Evolutionary conservation across 108 stramenopile genomes (phyloP).

Genomic region (Cyclotella cryptica): DNA sequence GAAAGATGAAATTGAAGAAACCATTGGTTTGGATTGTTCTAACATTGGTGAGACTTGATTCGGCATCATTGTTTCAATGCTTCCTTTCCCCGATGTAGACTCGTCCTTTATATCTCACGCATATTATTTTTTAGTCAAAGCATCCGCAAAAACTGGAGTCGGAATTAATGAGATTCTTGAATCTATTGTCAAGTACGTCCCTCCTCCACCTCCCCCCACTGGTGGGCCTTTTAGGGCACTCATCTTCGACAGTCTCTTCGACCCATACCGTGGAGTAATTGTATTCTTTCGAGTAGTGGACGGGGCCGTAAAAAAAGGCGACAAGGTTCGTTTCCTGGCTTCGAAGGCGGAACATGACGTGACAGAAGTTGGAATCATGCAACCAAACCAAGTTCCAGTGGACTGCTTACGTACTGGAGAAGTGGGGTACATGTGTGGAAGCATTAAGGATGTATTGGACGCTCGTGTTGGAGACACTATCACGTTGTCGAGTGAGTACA

Average conservation of each 20-base stretch:
- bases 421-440: constrained; percentile 95
- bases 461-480: constrained; percentile 98
- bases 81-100: constrained; percentile 1
- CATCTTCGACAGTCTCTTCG: constrained; percentile 98
- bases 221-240: constrained; percentile 87
- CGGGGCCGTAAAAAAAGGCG: constrained; percentile 86
- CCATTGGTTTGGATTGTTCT: constrained; percentile 93
- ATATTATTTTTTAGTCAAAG: constrained; percentile 49
- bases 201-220: constrained; percentile 78
- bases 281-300: constrained; percentile 97
- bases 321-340: constrained; percentile 77
- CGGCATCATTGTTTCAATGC: neutral
- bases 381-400: constrained; percentile 85
- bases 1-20: constrained; percentile 91
- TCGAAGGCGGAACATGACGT: constrained; percentile 87
- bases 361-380: constrained; percentile 95
- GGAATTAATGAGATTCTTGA: constrained; percentile 97
- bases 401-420: constrained; percentile 80
- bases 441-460: constrained; percentile 94
- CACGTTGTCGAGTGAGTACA: constrained; percentile 72
- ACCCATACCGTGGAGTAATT: constrained; percentile 94
- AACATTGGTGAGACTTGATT: constrained; percentile 64
- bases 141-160: constrained; percentile 92
- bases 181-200: constrained; percentile 87
- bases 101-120: constrained; percentile 25